Conservation (phyloP, 2,329 filamentous ascomycete genomes). For the Ophiognomonia clavigignenti-juglandacearum region DNA sequence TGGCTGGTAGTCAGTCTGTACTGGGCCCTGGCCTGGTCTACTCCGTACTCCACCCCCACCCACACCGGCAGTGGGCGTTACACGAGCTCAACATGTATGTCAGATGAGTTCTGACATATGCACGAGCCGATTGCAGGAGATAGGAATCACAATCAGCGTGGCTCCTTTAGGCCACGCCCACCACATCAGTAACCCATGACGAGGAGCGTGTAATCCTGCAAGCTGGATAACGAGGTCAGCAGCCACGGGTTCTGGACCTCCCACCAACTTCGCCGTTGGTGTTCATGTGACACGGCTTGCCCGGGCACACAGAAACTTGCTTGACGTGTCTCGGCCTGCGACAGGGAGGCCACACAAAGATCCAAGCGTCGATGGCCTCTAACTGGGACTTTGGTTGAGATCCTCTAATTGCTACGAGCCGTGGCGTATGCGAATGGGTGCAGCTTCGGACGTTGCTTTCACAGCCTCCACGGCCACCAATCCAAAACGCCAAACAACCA, state of each 20-base stretch:
- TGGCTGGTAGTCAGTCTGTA: not conserved
- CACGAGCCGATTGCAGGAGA: not conserved
- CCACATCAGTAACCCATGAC: too few species aligned
- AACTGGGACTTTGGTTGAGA: too few species aligned
- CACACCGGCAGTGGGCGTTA: conserved; percentile 9
- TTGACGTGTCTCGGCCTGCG: conserved; percentile 14
- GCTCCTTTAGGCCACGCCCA: not conserved
- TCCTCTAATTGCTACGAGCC: too few species aligned
- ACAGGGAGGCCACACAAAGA: not conserved
- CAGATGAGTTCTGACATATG: conserved; percentile 7
- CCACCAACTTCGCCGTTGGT: not conserved
- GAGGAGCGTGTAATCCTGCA: not conserved
- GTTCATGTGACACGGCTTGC: conserved; percentile 5
- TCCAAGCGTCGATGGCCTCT: too few species aligned
- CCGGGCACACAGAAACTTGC: not conserved
- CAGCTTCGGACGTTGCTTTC: too few species aligned
- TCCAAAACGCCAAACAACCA: too few species aligned
- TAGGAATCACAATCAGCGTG: too few species aligned
- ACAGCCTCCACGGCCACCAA: too few species aligned
- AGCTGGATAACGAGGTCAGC: conserved; percentile 1
- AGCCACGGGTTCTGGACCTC: not conserved
- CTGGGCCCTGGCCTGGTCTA: conserved; percentile 2
- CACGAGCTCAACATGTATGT: not conserved
- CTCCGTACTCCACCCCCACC: not conserved
- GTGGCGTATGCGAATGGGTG: too few species aligned